phyloP scores from a whole-genome alignment of 331 rosid genomes.

The Quercus phellos region DNA sequence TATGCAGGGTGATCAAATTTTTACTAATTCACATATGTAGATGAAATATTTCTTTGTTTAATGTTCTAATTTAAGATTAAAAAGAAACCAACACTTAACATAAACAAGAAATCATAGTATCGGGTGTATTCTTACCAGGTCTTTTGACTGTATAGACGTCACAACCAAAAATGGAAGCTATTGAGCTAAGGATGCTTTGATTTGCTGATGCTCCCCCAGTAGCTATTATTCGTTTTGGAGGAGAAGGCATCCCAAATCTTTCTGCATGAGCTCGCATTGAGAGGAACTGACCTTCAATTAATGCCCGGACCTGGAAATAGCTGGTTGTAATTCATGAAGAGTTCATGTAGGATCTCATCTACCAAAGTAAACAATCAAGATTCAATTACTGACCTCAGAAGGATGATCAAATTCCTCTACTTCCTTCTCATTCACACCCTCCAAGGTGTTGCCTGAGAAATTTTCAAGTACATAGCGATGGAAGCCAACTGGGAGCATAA shows the following conservation, averaged over 20 bases:
- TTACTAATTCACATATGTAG: too few species aligned
- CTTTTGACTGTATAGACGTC: constrained; percentile 85
- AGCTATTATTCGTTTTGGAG: constrained; percentile 86
- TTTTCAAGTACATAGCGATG: constrained; percentile 68
- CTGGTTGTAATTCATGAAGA: background rate
- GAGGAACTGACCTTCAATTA: constrained; percentile 81
- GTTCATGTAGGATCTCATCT: constrained; percentile 10
- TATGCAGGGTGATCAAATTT: background rate
- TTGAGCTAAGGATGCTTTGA: constrained; percentile 52
- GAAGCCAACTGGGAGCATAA: constrained; percentile 58
- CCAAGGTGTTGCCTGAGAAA: constrained; percentile 45
- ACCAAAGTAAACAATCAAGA: background rate
- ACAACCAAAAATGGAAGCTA: constrained; percentile 84
- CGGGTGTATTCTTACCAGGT: constrained; percentile 48
- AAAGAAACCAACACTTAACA: background rate
- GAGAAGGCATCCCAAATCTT: constrained; percentile 92
- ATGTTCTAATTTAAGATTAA: background rate
- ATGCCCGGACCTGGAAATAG: constrained; percentile 65
- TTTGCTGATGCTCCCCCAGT: constrained; percentile 97
- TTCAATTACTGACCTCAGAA: constrained; percentile 62
- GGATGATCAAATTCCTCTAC: constrained; percentile 77
- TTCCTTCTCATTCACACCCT: constrained; percentile 49
- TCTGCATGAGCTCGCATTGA: constrained; percentile 96
- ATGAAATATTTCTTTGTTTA: background rate
- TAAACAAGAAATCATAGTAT: background rate